A percentile compares a stretch with the other conserved stretches of the same genome.
Evolutionary conservation across 768 basidiomycete genomes (phyloP).

Genomic region (Boletus tomentosulus): DNA sequence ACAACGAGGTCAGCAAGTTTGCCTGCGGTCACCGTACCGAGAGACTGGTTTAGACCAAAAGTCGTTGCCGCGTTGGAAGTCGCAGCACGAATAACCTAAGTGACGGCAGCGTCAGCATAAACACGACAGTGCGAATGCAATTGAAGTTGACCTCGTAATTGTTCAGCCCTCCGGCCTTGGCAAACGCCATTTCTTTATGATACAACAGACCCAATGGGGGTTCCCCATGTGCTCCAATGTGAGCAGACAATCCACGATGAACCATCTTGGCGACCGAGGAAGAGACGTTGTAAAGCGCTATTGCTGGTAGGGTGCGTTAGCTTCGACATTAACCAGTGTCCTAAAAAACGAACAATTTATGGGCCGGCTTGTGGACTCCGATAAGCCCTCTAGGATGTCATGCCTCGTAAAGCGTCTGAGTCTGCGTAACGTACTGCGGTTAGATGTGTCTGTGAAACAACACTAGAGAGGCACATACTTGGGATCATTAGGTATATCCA

Average conservation of each 20-base stretch:
- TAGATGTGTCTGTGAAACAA: neutral
- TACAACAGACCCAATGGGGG: conserved; percentile 72
- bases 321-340: neutral
- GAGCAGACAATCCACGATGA: conserved; percentile 51
- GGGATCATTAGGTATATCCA: conserved; percentile 61
- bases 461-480: conserved; percentile 42
- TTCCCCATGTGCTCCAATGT: conserved; percentile 75
- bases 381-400: conserved; percentile 54
- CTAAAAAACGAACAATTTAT: conserved; percentile 44
- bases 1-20: conserved; percentile 72
- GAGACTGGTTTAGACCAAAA: conserved; percentile 54
- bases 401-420: conserved; percentile 62
- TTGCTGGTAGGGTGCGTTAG: conserved; percentile 38
- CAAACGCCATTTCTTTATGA: conserved; percentile 69
- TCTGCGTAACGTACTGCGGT: conserved; percentile 31
- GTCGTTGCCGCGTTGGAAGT: conserved; percentile 63
- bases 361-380: conserved; percentile 61
- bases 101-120: neutral
- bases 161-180: conserved; percentile 56
- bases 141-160: conserved; percentile 57
- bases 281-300: conserved; percentile 65
- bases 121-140: neutral
- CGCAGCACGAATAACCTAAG: conserved; percentile 62
- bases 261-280: conserved; percentile 67
- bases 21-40: conserved; percentile 59